These are phyloP conservation scores for Bidens hawaiensis DNA, from an alignment of 140 eudicot species.

Conservation along the genomic window DNA sequence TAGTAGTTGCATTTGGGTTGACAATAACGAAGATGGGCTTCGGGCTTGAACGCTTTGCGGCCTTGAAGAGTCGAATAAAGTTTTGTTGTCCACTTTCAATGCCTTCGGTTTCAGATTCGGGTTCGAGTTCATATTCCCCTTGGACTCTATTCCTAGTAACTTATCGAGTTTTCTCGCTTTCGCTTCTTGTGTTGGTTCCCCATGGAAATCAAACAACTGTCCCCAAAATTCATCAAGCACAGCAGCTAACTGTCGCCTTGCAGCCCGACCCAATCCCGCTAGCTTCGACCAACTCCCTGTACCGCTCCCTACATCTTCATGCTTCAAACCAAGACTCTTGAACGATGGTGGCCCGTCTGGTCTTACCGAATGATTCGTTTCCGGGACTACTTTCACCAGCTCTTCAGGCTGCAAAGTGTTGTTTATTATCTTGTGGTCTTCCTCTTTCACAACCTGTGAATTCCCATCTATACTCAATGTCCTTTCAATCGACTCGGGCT, in stretches of 20 bases:
- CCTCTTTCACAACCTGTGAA: conserved; percentile 41
- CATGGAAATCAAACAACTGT: conserved; percentile 81
- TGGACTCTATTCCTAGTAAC: conserved; percentile 55
- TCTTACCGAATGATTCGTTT: conserved; percentile 31
- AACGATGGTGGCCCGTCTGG: conserved; percentile 73
- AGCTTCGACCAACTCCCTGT: conserved; percentile 79
- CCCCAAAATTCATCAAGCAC: conserved; percentile 96
- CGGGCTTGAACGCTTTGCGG: conserved; percentile 41
- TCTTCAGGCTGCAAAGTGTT: conserved; percentile 60
- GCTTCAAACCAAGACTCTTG: conserved; percentile 54
- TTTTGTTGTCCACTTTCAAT: conserved; percentile 42
- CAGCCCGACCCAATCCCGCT: conserved; percentile 85
- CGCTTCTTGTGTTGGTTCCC: conserved; percentile 74
- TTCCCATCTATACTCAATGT: conserved; percentile 46
- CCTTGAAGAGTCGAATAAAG: conserved; percentile 36
- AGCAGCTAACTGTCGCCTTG: conserved; percentile 81
- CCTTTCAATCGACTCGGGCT: conserved; percentile 42
- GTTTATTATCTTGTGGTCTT: conserved; percentile 36
- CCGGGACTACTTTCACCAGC: conserved; percentile 37
- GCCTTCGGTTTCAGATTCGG: conserved; percentile 27
- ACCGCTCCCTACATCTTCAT: conserved; percentile 71
- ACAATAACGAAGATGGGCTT: conserved; percentile 37
- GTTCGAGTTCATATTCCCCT: conserved; percentile 30
- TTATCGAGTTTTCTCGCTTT: conserved; percentile 61
- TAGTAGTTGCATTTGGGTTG: conserved; percentile 48